A percentile compares a stretch with the other conserved stretches of the same genome.
Conservation (phyloP, 176 grass and related monocot genomes). For the Saccharum spontaneum region DNA sequence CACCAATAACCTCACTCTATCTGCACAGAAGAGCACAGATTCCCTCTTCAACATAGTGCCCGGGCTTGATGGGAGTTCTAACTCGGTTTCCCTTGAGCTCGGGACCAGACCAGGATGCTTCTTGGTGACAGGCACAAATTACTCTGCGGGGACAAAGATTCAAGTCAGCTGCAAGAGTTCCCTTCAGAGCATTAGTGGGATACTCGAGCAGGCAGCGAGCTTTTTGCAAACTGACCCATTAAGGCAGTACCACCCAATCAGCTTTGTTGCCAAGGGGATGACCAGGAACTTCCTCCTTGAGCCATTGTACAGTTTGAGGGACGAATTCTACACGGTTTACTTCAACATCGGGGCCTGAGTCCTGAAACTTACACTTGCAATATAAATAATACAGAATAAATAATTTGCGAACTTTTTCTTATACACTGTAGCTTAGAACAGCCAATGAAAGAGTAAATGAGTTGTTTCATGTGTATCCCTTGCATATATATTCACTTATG, state of each 20-base stretch:
- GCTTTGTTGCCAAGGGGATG: slow-evolving; percentile 68
- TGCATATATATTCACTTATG: not conserved
- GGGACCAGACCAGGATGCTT: slow-evolving; percentile 52
- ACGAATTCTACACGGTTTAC: slow-evolving; percentile 85
- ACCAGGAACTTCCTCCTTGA: slow-evolving; percentile 78
- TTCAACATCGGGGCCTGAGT: slow-evolving; percentile 70
- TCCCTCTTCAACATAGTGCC: slow-evolving; percentile 59
- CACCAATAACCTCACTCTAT: slow-evolving; percentile 62
- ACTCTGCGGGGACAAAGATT: slow-evolving; percentile 32
- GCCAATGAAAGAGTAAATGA: not conserved
- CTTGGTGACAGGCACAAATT: slow-evolving; percentile 34
- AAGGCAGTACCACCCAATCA: slow-evolving; percentile 66
- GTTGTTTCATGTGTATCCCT: slow-evolving; percentile 14
- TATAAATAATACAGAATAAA: slow-evolving; percentile 43
- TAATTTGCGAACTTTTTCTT: slow-evolving; percentile 7
- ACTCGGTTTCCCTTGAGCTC: slow-evolving; percentile 49
- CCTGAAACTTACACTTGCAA: slow-evolving; percentile 6
- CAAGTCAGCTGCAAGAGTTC: slow-evolving; percentile 50
- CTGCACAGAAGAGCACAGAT: slow-evolving; percentile 31
- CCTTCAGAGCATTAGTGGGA: slow-evolving; percentile 35
- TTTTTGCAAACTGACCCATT: slow-evolving; percentile 48
- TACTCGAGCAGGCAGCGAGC: slow-evolving; percentile 60
- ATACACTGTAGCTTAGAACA: slow-evolving; percentile 25
- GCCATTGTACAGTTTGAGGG: slow-evolving; percentile 69
- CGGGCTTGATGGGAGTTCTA: slow-evolving; percentile 45